Evolutionary conservation across 2,329 filamentous ascomycete genomes (phyloP).

Genomic region (Colletotrichum sp.): DNA sequence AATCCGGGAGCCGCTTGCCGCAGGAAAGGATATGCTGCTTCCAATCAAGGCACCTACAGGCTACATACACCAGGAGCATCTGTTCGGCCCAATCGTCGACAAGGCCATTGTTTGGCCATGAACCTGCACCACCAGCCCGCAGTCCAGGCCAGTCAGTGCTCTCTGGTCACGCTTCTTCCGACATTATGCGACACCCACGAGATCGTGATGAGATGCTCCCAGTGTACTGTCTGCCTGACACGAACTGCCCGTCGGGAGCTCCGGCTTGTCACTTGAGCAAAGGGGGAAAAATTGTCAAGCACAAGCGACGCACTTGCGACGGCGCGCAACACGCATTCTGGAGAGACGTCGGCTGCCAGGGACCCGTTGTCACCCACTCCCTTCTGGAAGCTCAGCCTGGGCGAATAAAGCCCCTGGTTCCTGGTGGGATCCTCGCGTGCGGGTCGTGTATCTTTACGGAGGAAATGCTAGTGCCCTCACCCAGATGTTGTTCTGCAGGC

Average conservation of each 20-base stretch:
- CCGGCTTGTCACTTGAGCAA: neutral
- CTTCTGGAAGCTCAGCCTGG: slow-evolving; percentile 16
- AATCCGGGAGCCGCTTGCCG: neutral
- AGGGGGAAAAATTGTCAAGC: neutral
- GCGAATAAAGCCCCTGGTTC: neutral
- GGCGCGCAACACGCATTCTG: neutral
- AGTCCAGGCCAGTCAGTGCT: neutral
- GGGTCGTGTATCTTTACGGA: neutral
- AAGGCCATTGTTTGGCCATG: neutral
- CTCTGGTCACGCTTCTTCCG: neutral
- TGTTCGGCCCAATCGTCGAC: neutral
- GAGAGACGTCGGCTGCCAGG: neutral
- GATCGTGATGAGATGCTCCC: neutral
- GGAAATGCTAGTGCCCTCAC: neutral
- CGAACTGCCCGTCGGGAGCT: neutral
- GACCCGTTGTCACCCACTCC: neutral
- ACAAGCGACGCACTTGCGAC: neutral
- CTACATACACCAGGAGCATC: neutral
- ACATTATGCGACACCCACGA: neutral
- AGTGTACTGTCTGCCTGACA: neutral
- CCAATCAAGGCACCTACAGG: neutral
- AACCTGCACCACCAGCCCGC: neutral
- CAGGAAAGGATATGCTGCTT: neutral
- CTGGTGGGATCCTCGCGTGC: neutral
- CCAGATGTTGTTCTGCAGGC: accelerated